Base-by-base conservation (phyloP, 305 asterid species). In the Fraxinus sp. region DNA sequence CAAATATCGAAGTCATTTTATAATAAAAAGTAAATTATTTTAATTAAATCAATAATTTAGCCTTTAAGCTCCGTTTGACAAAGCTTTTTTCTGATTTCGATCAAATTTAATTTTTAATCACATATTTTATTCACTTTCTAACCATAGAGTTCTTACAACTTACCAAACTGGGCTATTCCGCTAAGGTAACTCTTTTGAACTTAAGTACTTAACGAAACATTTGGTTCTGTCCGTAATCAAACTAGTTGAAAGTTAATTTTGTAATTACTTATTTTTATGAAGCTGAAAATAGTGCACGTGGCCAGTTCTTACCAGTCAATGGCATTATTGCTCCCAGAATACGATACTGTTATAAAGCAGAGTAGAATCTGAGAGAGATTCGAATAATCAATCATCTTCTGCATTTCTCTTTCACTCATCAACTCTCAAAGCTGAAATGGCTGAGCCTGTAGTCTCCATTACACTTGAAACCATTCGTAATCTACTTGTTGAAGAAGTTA, bases 391-490 rank as follows among this genome's bases (percentile, higher is more conserved):
- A 14, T 49, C 59, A 5, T 49, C 59, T 49, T 49, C 59, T 44
- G 5, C 16, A 44, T 44, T 44, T 44, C 5, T 49, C 52, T 41
- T 10, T 41, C 14, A 41, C 52, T 10, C 52, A 41, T 10, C 16
- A 41, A 41, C 14, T 64, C 16, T 24, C 62, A 3, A 44, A 8
- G 11, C 24, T 46, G 59, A 35, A 70, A 87, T 87, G 90, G 88
- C 90, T 5, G 87, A 85, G 80, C 55, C 87, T 11, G 86, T 88
- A 0, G 88, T 88, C 16, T 82, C 89, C 77, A n/a, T 77, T 9
- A 32, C 83, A 35, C 78, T 84, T 1, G 84, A 80, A 22, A 84
- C 84, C 1, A 44, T 86, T 76, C 66, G 84, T 5, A 28, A 26
- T 30, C 83, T 88, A n/a, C 79, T 88, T 7, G 79, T 84, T 0